phyloP scores from a whole-genome alignment of 352 stramenopile genomes.

The Salisapilia sapeloensis region DNA sequence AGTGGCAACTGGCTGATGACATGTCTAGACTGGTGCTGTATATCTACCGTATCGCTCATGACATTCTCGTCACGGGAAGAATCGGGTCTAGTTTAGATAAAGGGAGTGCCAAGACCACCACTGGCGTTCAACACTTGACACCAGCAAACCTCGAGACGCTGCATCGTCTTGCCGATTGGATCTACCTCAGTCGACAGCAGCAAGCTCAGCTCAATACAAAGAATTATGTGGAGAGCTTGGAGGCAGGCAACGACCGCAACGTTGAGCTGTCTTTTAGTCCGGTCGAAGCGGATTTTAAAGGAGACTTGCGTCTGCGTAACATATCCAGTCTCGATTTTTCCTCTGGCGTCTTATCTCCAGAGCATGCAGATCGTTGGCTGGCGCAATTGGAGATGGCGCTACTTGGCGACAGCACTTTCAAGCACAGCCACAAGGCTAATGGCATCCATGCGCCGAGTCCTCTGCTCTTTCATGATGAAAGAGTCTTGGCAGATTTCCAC shows the following conservation, averaged over 20 bases:
- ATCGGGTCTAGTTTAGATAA: constrained; percentile 15
- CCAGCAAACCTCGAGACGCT: constrained; percentile 57
- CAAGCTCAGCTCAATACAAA: constrained; percentile 30
- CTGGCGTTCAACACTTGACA: constrained; percentile 12
- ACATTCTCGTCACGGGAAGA: constrained; percentile 22
- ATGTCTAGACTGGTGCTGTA: constrained; percentile 29
- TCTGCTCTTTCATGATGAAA: constrained; percentile 73
- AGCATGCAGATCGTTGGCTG: constrained; percentile 47
- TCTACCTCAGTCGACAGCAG: constrained; percentile 59
- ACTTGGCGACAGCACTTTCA: constrained; percentile 30
- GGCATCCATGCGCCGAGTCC: constrained; percentile 20
- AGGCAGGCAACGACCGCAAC: no score
- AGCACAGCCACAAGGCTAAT: constrained; percentile 6
- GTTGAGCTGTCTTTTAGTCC: constrained; percentile 4
- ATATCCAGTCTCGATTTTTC: constrained; percentile 73
- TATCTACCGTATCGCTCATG: constrained; percentile 25
- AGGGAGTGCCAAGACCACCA: neutral
- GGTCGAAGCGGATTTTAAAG: constrained; percentile 1
- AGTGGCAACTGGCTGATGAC: constrained; percentile 28
- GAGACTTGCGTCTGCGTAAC: constrained; percentile 25
- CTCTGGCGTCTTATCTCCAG: constrained; percentile 28
- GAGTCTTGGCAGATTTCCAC: constrained; percentile 43
- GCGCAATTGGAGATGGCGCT: constrained; percentile 55
- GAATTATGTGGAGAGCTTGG: constrained; percentile 10
- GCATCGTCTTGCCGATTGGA: constrained; percentile 64